These are phyloP conservation scores for Astrephomene gubernaculifera DNA, from an alignment of 139 green algal genomes.

Conservation along the genomic window DNA sequence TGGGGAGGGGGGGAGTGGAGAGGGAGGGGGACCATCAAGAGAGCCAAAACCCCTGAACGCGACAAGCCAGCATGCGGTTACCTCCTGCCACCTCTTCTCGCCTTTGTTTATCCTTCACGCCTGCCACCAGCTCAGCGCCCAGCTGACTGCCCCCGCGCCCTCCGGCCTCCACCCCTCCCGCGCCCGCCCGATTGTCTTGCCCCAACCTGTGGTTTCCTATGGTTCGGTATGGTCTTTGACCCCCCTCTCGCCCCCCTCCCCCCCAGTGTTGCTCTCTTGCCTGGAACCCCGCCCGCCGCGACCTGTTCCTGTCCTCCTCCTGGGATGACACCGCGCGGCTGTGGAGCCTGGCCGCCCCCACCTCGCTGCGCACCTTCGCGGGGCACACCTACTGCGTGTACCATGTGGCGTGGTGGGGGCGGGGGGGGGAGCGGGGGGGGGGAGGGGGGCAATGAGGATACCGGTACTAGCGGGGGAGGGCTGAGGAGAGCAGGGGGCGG, in stretches of 20 bases:
- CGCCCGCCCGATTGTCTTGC: too few species aligned
- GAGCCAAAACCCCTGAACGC: not conserved
- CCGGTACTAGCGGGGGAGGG: too few species aligned
- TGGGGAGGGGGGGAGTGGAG: not conserved
- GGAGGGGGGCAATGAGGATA: not conserved
- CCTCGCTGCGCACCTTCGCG: constrained; percentile 80
- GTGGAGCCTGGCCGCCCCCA: constrained; percentile 78
- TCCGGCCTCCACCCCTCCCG: not conserved
- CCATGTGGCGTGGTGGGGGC: constrained; percentile 83
- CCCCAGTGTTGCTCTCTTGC: constrained; percentile 77
- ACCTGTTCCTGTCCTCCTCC: constrained; percentile 89
- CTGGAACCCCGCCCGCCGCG: constrained; percentile 90
- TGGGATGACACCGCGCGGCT: constrained; percentile 99
- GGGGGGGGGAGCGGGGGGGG: not conserved
- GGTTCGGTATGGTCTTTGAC: too few species aligned
- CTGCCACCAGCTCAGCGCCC: too few species aligned
- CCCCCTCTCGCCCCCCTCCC: too few species aligned
- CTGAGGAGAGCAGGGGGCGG: not conserved
- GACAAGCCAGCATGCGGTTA: too few species aligned
- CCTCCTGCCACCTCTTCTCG: too few species aligned
- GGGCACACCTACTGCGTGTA: constrained; percentile 99
- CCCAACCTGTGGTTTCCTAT: too few species aligned
- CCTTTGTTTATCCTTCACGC: not conserved
- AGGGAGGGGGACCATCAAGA: not conserved
- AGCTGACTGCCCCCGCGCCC: too few species aligned